Evolutionary conservation across 108 stramenopile genomes (phyloP).

Genomic region (Schizochytrium sp.): DNA sequence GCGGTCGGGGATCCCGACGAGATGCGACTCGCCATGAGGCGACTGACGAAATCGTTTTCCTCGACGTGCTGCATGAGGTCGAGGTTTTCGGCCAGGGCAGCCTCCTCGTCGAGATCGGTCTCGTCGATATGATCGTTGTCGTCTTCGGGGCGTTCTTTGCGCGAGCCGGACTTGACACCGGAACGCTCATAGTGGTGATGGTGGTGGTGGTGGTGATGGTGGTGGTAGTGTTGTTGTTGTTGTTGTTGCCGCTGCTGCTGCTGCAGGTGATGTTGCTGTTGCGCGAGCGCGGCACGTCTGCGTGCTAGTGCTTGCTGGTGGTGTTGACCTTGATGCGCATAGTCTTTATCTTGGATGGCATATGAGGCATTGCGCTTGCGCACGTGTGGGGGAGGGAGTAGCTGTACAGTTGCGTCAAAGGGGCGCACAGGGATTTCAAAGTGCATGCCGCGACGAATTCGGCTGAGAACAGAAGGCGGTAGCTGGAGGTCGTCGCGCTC

Average conservation of each 20-base stretch:
- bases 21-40: not conserved
- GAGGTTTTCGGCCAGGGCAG: not conserved
- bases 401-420: constrained; percentile 6
- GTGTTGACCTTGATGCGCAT: too few species aligned
- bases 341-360: not conserved
- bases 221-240: too few species aligned
- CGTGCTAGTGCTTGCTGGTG: not conserved
- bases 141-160: not conserved
- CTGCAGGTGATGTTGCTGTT: not conserved
- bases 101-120: not conserved
- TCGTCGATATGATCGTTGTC: not conserved
- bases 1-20: not conserved
- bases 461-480: not conserved
- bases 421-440: not conserved
- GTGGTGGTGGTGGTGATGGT: too few species aligned
- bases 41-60: not conserved
- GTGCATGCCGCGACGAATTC: constrained; percentile 3
- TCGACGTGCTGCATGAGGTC: not conserved
- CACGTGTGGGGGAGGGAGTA: not conserved
- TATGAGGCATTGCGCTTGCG: not conserved
- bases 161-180: not conserved
- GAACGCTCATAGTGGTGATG: too few species aligned
- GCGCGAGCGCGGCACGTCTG: not conserved
- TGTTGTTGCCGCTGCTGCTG: too few species aligned
- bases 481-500: constrained; percentile 7